Evolutionary conservation across 257 asterid genomes (phyloP).

Genomic region (Fraxinus americana): DNA sequence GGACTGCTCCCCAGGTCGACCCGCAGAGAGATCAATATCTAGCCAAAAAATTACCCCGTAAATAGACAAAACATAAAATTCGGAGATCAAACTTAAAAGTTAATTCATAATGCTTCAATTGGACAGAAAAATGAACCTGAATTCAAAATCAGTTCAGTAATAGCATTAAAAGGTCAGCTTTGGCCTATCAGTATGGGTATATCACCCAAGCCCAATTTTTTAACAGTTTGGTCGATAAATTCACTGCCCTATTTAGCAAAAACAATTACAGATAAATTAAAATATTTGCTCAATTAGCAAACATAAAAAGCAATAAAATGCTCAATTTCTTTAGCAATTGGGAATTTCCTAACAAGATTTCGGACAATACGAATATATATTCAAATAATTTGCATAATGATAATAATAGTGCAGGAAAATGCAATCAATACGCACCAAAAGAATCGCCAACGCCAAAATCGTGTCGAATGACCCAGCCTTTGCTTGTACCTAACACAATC

Average conservation of each 20-base stretch:
- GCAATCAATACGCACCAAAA: slow-evolving; percentile 43
- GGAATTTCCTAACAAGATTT: not conserved
- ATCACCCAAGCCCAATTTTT: not conserved
- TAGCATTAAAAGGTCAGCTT: slow-evolving; percentile 10
- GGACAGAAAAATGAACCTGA: not conserved
- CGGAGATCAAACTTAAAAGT: not conserved
- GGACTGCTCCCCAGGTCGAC: slow-evolving; percentile 92
- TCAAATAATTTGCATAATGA: not conserved
- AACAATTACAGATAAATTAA: not conserved
- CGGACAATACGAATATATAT: not conserved
- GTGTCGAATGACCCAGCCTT: slow-evolving; percentile 92
- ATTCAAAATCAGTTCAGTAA: slow-evolving; percentile 1
- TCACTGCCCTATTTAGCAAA: slow-evolving; percentile 1
- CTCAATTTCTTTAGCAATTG: slow-evolving; percentile 14
- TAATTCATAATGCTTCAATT: not conserved
- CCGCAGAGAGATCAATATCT: slow-evolving; percentile 93
- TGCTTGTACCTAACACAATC: slow-evolving; percentile 84
- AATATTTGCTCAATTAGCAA: not conserved
- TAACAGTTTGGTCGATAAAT: not conserved
- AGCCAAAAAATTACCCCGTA: slow-evolving; percentile 19
- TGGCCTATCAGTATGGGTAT: not conserved
- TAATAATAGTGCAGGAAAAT: not conserved
- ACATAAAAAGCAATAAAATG: not conserved
- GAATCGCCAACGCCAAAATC: slow-evolving; percentile 94
- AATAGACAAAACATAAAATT: not conserved